phyloP scores from a whole-genome alignment of 1,284 basidiomycete species.

The Trichosporon inkin region DNA sequence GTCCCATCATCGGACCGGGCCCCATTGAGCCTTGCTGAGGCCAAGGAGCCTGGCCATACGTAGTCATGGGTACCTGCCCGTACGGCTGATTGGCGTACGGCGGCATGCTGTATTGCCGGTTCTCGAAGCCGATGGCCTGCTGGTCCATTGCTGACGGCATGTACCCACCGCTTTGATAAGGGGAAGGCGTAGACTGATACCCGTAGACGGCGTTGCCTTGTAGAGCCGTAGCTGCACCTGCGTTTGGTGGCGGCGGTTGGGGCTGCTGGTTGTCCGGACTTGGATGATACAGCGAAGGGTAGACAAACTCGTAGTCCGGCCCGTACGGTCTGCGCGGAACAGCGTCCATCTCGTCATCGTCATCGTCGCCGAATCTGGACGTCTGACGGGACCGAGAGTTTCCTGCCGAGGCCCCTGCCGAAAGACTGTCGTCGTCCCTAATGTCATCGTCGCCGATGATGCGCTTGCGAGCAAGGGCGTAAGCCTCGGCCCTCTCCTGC shows the following conservation, averaged over 20 bases:
- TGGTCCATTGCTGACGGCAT: not conserved
- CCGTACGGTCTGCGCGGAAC: conserved; percentile 31
- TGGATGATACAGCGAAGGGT: conserved; percentile 38
- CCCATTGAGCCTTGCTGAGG: conserved; percentile 1
- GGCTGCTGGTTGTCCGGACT: conserved; percentile 12
- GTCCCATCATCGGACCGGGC: not conserved
- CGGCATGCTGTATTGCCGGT: not conserved
- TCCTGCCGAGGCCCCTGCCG: conserved; percentile 11
- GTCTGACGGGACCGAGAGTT: conserved; percentile 19
- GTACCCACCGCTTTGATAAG: not conserved
- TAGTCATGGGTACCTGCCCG: conserved; percentile 15
- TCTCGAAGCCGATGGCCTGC: not conserved
- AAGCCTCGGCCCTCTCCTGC: conserved; percentile 42
- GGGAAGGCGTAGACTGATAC: not conserved
- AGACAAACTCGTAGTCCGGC: conserved; percentile 32
- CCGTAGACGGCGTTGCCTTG: not conserved
- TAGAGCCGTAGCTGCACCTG: not conserved
- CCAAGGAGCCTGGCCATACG: conserved; percentile 12
- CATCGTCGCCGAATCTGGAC: conserved; percentile 20
- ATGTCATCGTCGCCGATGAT: conserved; percentile 35
- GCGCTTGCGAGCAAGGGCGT: conserved; percentile 38
- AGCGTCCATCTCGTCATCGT: conserved; percentile 40
- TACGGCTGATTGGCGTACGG: conserved; percentile 9
- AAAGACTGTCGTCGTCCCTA: conserved; percentile 19
- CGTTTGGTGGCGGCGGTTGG: not conserved